phyloP scores from a whole-genome alignment of 352 stramenopile genomes.

The Globisporangium acanthophoron region DNA sequence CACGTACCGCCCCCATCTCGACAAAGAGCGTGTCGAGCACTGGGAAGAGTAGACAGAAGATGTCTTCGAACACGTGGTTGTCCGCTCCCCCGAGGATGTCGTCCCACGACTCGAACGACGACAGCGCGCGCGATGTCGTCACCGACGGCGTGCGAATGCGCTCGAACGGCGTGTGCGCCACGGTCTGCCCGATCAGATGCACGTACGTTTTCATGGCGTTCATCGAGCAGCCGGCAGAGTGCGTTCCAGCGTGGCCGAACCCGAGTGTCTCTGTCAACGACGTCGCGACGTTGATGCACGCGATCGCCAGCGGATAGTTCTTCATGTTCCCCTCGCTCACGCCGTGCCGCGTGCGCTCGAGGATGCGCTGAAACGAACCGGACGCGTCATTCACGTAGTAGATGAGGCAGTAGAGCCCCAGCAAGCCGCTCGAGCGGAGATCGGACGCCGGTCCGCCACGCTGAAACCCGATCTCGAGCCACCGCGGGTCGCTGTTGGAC shows the following conservation, averaged over 20 bases:
- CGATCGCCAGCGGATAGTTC: constrained; percentile 85
- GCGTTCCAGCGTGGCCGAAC: constrained; percentile 71
- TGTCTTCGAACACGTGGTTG: constrained; percentile 83
- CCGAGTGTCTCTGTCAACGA: constrained; percentile 73
- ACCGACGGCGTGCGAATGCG: constrained; percentile 23
- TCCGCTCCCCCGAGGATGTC: constrained; percentile 61
- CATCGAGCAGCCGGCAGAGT: constrained; percentile 58
- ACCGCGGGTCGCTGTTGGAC: constrained; percentile 68
- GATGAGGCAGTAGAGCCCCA: constrained; percentile 81
- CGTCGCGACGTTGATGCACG: constrained; percentile 78
- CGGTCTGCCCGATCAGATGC: constrained; percentile 52
- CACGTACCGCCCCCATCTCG: constrained; percentile 79
- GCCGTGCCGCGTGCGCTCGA: constrained; percentile 68
- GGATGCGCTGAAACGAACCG: constrained; percentile 59
- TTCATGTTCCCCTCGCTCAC: constrained; percentile 87
- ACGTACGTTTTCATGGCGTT: constrained; percentile 79
- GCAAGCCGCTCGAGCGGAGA: constrained; percentile 71
- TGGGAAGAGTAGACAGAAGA: constrained; percentile 81
- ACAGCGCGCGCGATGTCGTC: constrained; percentile 24
- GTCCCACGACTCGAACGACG: constrained; percentile 59
- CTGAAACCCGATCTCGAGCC: constrained; percentile 83
- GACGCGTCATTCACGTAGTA: constrained; percentile 75
- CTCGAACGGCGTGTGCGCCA: constrained; percentile 20
- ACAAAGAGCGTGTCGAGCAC: constrained; percentile 82
- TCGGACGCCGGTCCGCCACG: constrained; percentile 75